These are phyloP conservation scores for Exobasidium rhododendri DNA, from an alignment of 1,284 basidiomycete species.

Conservation along the genomic window DNA sequence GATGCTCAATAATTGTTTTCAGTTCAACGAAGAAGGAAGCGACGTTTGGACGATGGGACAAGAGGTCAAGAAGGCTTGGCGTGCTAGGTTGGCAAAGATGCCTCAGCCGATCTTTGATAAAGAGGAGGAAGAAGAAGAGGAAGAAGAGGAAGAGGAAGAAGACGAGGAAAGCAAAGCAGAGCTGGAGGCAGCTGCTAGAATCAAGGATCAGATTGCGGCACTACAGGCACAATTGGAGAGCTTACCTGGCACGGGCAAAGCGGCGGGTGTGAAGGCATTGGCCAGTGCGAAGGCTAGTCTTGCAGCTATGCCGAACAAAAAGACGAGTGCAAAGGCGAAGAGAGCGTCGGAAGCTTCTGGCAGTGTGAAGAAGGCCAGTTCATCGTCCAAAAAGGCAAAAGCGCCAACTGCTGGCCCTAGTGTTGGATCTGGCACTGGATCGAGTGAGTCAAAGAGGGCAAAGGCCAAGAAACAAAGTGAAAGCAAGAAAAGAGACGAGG, in stretches of 20 bases:
- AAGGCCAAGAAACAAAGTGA: conserved; percentile 11
- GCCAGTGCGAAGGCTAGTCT: conserved; percentile 21
- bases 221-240: conserved; percentile 40
- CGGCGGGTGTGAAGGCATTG: conserved; percentile 20
- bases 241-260: conserved; percentile 36
- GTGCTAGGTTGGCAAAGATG: conserved; percentile 80
- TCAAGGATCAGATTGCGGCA: conserved; percentile 43
- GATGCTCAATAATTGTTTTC: conserved; percentile 88
- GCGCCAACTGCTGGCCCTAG: background rate
- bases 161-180: conserved; percentile 27
- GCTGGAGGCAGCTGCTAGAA: conserved; percentile 22
- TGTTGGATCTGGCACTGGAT: conserved; percentile 32
- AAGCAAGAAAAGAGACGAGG: conserved; percentile 34
- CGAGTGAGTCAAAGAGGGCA: conserved; percentile 8
- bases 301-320: conserved; percentile 25
- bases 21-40: conserved; percentile 85
- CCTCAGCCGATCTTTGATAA: conserved; percentile 59
- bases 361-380: background rate
- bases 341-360: conserved; percentile 12
- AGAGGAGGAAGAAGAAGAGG: conserved; percentile 57
- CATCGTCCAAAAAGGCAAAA: conserved; percentile 32
- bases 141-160: conserved; percentile 43
- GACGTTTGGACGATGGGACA: conserved; percentile 67
- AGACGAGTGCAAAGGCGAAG: conserved; percentile 30
- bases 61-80: conserved; percentile 73